These are phyloP conservation scores for Trichoderma aggressivum DNA, from an alignment of 2,329 filamentous ascomycete genomes.

Conservation along the genomic window DNA sequence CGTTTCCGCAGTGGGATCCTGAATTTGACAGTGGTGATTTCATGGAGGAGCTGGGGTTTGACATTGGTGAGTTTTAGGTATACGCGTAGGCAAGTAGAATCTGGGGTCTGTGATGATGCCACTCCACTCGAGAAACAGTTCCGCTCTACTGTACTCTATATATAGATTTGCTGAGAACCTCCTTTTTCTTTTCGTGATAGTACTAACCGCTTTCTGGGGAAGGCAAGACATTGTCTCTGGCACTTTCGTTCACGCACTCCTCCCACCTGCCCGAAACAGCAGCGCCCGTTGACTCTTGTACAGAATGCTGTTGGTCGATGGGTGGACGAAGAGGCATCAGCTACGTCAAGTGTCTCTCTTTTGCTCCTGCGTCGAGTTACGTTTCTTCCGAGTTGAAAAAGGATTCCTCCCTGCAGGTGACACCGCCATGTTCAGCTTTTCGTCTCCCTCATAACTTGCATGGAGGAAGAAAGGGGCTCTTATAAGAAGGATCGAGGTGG, in stretches of 20 bases:
- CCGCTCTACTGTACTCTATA: background rate
- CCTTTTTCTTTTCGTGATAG: background rate
- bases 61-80: background rate
- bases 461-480: background rate
- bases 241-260: background rate
- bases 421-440: background rate
- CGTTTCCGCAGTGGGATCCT: conserved; percentile 22
- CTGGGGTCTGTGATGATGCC: background rate
- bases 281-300: background rate
- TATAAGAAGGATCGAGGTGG: background rate
- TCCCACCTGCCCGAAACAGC: background rate
- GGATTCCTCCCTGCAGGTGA: background rate
- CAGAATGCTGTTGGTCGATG: background rate
- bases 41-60: conserved; percentile 10
- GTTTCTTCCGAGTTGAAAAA: background rate
- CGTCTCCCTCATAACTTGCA: background rate
- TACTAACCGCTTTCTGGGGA: too few species aligned
- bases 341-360: background rate
- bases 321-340: background rate
- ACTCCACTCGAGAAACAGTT: background rate
- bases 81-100: background rate
- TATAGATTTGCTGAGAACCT: background rate
- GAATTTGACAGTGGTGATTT: background rate
- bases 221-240: background rate
- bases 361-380: background rate